Percentiles rank a stretch among this genome's conserved stretches.
Evolutionary conservation across 2,329 filamentous ascomycete species (phyloP).

Genomic region (Trichothecium sympodiale): DNA sequence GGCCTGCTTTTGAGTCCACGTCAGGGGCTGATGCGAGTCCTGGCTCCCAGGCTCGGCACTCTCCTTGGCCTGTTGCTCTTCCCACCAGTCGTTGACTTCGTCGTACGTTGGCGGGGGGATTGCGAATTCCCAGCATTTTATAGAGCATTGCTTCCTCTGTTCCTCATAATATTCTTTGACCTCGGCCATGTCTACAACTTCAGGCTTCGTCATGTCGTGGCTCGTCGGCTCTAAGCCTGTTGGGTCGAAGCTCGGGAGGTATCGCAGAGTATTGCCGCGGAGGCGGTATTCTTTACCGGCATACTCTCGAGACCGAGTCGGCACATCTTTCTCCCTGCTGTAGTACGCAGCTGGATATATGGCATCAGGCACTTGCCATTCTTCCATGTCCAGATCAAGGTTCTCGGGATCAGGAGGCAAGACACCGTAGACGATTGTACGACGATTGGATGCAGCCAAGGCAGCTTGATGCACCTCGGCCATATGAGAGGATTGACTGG

Average conservation of each 20-base stretch:
- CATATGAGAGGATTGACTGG: not conserved
- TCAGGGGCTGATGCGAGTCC: constrained; percentile 8
- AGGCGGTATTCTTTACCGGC: constrained; percentile 78
- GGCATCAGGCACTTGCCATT: constrained; percentile 42
- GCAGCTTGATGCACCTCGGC: not conserved
- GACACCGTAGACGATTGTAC: constrained; percentile 12
- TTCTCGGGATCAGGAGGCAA: constrained; percentile 14
- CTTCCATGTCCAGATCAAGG: constrained; percentile 12
- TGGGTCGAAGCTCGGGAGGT: constrained; percentile 67
- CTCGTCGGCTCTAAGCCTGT: constrained; percentile 42
- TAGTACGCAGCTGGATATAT: constrained; percentile 84
- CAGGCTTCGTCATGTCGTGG: constrained; percentile 38
- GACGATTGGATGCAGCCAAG: not conserved
- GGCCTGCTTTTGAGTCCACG: constrained; percentile 19
- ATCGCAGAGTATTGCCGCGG: constrained; percentile 64
- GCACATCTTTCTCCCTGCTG: constrained; percentile 73
- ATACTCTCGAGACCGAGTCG: constrained; percentile 67
- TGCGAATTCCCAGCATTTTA: constrained; percentile 69
- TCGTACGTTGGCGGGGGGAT: constrained; percentile 55
- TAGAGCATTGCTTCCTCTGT: constrained; percentile 21
- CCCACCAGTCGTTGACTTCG: constrained; percentile 62
- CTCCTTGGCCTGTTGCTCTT: not conserved
- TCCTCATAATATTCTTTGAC: constrained; percentile 39
- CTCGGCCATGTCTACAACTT: constrained; percentile 35
- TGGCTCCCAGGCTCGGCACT: constrained; percentile 1